Conservation (phyloP, 352 stramenopile species). For the Pythium scleroteichum region DNA sequence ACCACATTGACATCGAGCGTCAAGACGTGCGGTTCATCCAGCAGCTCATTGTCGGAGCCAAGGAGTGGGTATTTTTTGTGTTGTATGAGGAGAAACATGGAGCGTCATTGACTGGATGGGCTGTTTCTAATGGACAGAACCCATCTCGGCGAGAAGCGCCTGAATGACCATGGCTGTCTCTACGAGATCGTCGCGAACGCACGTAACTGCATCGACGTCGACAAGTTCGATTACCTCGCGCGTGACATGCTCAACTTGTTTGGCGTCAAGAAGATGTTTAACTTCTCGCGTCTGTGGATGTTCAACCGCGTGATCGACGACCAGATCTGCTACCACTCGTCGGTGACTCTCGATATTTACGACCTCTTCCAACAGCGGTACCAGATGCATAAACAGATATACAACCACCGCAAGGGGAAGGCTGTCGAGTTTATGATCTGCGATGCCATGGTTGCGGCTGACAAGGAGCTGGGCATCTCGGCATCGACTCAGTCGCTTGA, state of each 20-base stretch:
- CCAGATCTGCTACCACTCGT: conserved; percentile 90
- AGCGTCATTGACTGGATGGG: conserved; percentile 1
- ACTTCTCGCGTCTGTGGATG: conserved; percentile 76
- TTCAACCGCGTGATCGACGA: conserved; percentile 86
- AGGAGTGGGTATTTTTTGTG: conserved; percentile 58
- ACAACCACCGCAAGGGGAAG: conserved; percentile 89
- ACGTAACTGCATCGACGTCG: conserved; percentile 90
- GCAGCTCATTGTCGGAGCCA: conserved; percentile 78
- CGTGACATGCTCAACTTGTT: conserved; percentile 88
- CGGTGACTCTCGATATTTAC: conserved; percentile 86
- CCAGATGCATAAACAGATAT: conserved; percentile 89
- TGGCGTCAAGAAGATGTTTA: conserved; percentile 73
- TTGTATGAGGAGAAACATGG: too few species aligned
- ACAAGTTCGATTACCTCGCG: conserved; percentile 92
- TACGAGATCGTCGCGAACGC: conserved; percentile 92
- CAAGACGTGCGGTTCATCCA: conserved; percentile 77
- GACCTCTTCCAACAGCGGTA: conserved; percentile 90
- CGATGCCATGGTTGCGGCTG: conserved; percentile 81
- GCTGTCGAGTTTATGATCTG: conserved; percentile 91
- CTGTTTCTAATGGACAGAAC: conserved; percentile 30
- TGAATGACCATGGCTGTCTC: conserved; percentile 70
- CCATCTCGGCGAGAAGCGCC: conserved; percentile 41
- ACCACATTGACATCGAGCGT: conserved; percentile 73
- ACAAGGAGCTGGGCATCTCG: conserved; percentile 74
- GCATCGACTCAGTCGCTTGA: conserved; percentile 56